Percentiles rank a stretch among this genome's conserved stretches.
phyloP scores from a whole-genome alignment of 768 basidiomycete species.

The Suillus subalutaceus region DNA sequence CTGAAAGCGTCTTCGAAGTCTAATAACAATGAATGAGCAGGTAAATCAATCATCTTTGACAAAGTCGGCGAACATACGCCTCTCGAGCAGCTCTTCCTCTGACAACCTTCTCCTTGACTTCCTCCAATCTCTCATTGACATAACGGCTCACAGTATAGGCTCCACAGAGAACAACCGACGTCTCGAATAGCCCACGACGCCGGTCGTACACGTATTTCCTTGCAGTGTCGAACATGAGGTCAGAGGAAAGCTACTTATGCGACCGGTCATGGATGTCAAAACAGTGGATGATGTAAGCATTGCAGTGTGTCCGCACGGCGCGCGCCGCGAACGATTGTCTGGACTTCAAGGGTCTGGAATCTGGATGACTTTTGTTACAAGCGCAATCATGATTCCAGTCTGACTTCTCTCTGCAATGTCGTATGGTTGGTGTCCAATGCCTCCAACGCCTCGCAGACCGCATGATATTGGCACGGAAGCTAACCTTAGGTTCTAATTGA shows the following conservation, averaged over 20 bases:
- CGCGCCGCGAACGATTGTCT: no score
- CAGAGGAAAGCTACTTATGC: background rate
- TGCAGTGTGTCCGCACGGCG: background rate
- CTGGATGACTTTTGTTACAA: no score
- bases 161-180: constrained; percentile 57
- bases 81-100: constrained; percentile 67
- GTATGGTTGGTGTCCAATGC: background rate
- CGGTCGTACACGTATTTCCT: constrained; percentile 53
- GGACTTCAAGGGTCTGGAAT: no score
- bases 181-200: constrained; percentile 47
- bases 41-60: constrained; percentile 7
- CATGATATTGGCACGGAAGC: background rate
- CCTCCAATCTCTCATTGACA: constrained; percentile 61
- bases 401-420: background rate
- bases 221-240: constrained; percentile 46
- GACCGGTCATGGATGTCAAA: background rate
- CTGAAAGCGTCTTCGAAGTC: constrained; percentile 71
- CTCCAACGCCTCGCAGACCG: background rate
- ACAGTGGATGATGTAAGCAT: background rate
- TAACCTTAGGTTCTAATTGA: background rate
- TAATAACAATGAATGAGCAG: constrained; percentile 30
- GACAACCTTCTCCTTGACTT: constrained; percentile 64
- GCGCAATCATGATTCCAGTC: no score
- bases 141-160: constrained; percentile 67
- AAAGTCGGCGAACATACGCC: constrained; percentile 50